Percentiles rank a stretch among this genome's conserved stretches.
These are phyloP conservation scores for Penicillium flavigenum DNA, from an alignment of 495 filamentous ascomycete species.

Conservation along the genomic window DNA sequence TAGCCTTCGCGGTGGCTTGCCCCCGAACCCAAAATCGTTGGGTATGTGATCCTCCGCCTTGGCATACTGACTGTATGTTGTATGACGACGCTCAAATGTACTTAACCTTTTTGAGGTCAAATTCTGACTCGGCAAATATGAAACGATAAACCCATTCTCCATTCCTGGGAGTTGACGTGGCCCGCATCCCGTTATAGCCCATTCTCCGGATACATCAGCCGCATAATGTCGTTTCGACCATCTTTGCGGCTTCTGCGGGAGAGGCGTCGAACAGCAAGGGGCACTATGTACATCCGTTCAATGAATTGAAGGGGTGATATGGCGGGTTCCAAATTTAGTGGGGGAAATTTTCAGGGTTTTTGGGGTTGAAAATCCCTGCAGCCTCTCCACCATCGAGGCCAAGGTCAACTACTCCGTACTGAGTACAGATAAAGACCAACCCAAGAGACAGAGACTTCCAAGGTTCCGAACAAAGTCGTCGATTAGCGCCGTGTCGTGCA, in stretches of 20 bases:
- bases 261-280: too few species aligned
- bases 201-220: constrained; percentile 7
- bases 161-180: background rate
- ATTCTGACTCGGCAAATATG: background rate
- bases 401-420: constrained; percentile 17
- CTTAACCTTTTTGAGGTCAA: background rate
- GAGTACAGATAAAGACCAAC: constrained; percentile 19
- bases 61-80: constrained; percentile 2
- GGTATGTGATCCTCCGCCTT: background rate
- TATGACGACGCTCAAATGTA: background rate
- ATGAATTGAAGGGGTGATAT: too few species aligned
- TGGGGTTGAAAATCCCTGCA: constrained; percentile 6
- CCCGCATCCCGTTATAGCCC: background rate
- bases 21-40: background rate
- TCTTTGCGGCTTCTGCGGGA: too few species aligned
- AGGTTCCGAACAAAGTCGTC: constrained; percentile 6
- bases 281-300: too few species aligned
- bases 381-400: constrained; percentile 24
- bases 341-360: constrained; percentile 19
- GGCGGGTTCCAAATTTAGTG: constrained; percentile 9
- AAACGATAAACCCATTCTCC: background rate
- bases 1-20: background rate
- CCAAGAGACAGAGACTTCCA: too few species aligned
- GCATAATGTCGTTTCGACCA: too few species aligned
- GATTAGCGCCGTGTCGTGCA: constrained; percentile 16